These are phyloP conservation scores for Podospora pseudopauciseta DNA, from an alignment of 495 filamentous ascomycete genomes.

Conservation along the genomic window DNA sequence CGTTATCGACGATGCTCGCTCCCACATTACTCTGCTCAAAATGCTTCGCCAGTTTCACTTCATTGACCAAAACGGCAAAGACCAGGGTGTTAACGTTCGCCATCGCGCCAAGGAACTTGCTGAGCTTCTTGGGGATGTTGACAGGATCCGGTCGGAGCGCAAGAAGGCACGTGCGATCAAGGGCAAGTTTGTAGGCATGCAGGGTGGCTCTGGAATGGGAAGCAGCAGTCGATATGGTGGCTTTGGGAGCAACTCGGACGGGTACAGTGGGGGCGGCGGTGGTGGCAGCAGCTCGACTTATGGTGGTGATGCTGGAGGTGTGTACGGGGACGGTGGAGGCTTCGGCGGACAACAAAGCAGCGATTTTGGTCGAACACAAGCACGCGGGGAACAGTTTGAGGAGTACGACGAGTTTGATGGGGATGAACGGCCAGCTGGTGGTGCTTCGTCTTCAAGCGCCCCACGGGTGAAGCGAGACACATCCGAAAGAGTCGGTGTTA, in stretches of 20 bases:
- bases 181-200: constrained; percentile 91
- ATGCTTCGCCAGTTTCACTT: constrained; percentile 99
- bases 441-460: constrained; percentile 35
- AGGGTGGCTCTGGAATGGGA: constrained; percentile 62
- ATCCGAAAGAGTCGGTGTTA: constrained; percentile 38
- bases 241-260: constrained; percentile 69
- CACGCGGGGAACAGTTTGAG: constrained; percentile 73
- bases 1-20: constrained; percentile 95
- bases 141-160: constrained; percentile 83
- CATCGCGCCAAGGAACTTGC: constrained; percentile 94
- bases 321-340: constrained; percentile 90
- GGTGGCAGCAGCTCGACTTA: constrained; percentile 62
- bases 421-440: constrained; percentile 48
- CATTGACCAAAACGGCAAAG: constrained; percentile 95
- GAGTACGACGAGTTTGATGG: constrained; percentile 98
- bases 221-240: constrained; percentile 71
- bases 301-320: constrained; percentile 80
- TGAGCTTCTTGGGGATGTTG: constrained; percentile 90
- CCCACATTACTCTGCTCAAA: constrained; percentile 89
- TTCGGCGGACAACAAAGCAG: constrained; percentile 61
- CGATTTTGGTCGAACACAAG: constrained; percentile 59
- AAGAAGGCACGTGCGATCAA: constrained; percentile 90
- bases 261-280: constrained; percentile 60
- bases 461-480: constrained; percentile 41
- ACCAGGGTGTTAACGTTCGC: constrained; percentile 96